phyloP scores from a whole-genome alignment of 352 stramenopile genomes.

The Pythium chondricola region DNA sequence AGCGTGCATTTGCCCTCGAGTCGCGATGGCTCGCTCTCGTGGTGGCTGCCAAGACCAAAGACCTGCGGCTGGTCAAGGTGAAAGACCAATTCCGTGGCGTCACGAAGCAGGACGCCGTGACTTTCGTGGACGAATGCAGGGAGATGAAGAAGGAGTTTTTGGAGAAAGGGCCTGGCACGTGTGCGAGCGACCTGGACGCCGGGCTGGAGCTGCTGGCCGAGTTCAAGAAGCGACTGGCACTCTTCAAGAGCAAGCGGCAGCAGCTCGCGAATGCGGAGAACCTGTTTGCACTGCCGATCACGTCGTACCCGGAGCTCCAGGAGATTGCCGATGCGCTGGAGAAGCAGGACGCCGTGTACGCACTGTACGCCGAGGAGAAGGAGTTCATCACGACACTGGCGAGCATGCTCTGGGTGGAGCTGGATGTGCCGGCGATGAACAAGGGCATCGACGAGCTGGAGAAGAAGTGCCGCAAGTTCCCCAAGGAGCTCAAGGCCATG shows the following conservation, averaged over 20 bases:
- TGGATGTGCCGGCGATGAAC: constrained; percentile 90
- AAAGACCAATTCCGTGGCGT: constrained; percentile 94
- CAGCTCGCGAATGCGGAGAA: constrained; percentile 93
- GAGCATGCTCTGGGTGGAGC: constrained; percentile 90
- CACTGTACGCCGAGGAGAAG: constrained; percentile 91
- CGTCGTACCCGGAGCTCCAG: constrained; percentile 88
- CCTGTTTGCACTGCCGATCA: constrained; percentile 89
- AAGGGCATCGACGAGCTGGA: constrained; percentile 92
- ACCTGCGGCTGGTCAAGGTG: constrained; percentile 89
- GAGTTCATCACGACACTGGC: constrained; percentile 88
- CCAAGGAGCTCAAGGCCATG: constrained; percentile 87
- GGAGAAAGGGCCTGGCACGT: constrained; percentile 76
- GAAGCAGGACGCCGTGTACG: constrained; percentile 88
- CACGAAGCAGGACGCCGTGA: constrained; percentile 86
- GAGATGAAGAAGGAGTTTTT: constrained; percentile 86
- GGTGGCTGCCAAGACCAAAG: constrained; percentile 87
- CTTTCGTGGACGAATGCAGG: constrained; percentile 86
- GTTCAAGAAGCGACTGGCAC: constrained; percentile 76
- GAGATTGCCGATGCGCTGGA: constrained; percentile 82
- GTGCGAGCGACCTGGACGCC: constrained; percentile 80
- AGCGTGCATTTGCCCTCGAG: constrained; percentile 75
- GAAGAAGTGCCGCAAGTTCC: constrained; percentile 88
- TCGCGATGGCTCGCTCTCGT: constrained; percentile 80
- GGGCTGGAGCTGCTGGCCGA: constrained; percentile 84
- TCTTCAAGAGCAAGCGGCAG: constrained; percentile 72